Conservation (phyloP, 179 eudicot genomes). For the Actinidia polygama region DNA sequence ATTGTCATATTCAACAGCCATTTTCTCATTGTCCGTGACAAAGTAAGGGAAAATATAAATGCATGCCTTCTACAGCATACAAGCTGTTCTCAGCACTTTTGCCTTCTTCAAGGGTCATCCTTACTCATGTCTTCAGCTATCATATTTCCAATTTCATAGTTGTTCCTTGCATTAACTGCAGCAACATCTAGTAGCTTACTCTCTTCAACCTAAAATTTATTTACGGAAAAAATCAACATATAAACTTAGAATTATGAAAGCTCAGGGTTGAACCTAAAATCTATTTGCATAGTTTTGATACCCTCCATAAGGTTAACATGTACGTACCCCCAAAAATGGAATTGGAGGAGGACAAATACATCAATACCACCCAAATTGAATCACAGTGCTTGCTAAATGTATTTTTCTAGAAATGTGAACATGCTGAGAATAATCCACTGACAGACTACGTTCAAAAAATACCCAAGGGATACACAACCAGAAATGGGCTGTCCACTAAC, state of each 20-base stretch:
- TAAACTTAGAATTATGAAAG: constrained; percentile 1
- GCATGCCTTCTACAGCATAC: constrained; percentile 92
- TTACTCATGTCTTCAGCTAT: constrained; percentile 84
- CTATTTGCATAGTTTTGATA: constrained; percentile 75
- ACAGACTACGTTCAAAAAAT: neutral
- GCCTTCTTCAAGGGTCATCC: constrained; percentile 90
- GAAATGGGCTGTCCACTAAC: neutral
- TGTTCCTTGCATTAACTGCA: constrained; percentile 91
- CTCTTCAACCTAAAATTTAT: constrained; percentile 62
- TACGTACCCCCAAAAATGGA: constrained; percentile 67
- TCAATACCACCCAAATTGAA: neutral
- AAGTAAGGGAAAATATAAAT: constrained; percentile 88
- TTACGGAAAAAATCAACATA: neutral
- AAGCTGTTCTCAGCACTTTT: constrained; percentile 60
- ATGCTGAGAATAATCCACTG: neutral
- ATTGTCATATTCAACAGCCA: constrained; percentile 80
- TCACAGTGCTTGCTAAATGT: neutral
- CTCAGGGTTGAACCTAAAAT: neutral
- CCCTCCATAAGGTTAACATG: constrained; percentile 80
- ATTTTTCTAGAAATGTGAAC: neutral
- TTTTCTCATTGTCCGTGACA: constrained; percentile 82
- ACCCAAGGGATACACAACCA: neutral
- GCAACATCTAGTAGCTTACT: constrained; percentile 87
- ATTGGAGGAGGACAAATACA: constrained; percentile 7
- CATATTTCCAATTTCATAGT: constrained; percentile 80